Evolutionary conservation across 2,329 filamentous ascomycete genomes (phyloP), one percentile per base, ranked within the genome.

Genomic region (Botryosphaeria dothidea): DNA sequence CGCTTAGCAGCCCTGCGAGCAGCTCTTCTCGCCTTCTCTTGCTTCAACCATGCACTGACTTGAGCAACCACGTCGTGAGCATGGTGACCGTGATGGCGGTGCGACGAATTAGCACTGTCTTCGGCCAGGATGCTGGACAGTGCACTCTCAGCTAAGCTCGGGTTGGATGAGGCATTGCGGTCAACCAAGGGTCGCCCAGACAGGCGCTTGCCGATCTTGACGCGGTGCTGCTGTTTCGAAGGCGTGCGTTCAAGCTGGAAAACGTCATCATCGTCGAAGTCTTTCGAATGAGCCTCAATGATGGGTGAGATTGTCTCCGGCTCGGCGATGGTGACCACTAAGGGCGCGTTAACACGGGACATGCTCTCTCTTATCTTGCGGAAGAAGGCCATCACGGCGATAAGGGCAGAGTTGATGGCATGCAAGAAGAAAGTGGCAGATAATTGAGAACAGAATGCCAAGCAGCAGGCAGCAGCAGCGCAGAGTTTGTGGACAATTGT

Each of bases 11-110:
- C 23, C 23, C 29, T 58, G 58, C 83, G 83, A 9, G 82, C 78
- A 43, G 85, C 84, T 70, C 88, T 87, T 75, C 90, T 91, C 34
- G 83, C 79, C 73, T 89, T 90, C 78, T 97, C 93, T 57, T 89
- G 86, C 70, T 93, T 88, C 43, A 97, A 80, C 94, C 94, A 98
- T 69, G 92, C 31, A 25, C 46, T 34, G 25, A 63, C 48, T 11
- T 63, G 60, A 21, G 60, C 19, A 11, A 63, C 48, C 17, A 63
- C 15, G 4, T 52, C 38, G 2, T 63, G 54, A 3, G 36, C 36
- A 34, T 68, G 52, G 69, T 75, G 75, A 41, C 70, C 17, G 21
- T 62, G 60, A 17, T 25, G 34, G 11, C 60, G 60, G 60, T 63
- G 46, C 4, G 23, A 29, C 1, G 36, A 31, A 21, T 45, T 21